Evolutionary conservation across 1,284 basidiomycete genomes (phyloP).

Genomic region (Trichosporon inkin): DNA sequence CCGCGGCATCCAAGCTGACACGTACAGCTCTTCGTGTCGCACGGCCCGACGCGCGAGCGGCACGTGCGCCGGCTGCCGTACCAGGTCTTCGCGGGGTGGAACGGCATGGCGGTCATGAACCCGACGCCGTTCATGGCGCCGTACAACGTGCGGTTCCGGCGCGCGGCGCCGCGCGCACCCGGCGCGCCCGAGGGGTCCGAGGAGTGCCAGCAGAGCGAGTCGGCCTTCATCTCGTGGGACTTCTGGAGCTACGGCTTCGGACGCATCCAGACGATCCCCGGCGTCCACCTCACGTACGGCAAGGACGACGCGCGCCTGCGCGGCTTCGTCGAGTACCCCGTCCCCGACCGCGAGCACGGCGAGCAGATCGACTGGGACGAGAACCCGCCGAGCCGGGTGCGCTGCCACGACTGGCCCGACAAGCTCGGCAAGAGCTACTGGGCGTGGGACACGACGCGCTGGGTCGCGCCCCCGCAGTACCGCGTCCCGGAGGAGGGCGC

Average conservation of each 20-base stretch:
- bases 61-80: conserved; percentile 44
- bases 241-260: conserved; percentile 50
- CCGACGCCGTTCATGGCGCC: conserved; percentile 44
- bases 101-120: conserved; percentile 54
- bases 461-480: conserved; percentile 30
- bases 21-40: conserved; percentile 40
- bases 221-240: conserved; percentile 47
- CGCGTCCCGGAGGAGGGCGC: neutral
- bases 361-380: conserved; percentile 38
- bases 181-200: conserved; percentile 17
- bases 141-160: conserved; percentile 43
- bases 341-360: conserved; percentile 14
- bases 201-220: conserved; percentile 48
- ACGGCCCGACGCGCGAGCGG: conserved; percentile 35
- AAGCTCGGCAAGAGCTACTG: conserved; percentile 35
- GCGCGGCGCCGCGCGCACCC: conserved; percentile 30
- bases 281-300: conserved; percentile 45
- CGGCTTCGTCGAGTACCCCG: conserved; percentile 41
- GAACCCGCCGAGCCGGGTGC: conserved; percentile 27
- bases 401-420: conserved; percentile 45
- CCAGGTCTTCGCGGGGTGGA: conserved; percentile 57
- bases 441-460: conserved; percentile 34
- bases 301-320: conserved; percentile 42
- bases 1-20: conserved; percentile 1
- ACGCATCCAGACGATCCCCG: conserved; percentile 44